Percentiles rank a stretch among this genome's conserved stretches.
Evolutionary conservation across 31 red algal species (phyloP).

Genomic region (Asparagopsis taxiformis): DNA sequence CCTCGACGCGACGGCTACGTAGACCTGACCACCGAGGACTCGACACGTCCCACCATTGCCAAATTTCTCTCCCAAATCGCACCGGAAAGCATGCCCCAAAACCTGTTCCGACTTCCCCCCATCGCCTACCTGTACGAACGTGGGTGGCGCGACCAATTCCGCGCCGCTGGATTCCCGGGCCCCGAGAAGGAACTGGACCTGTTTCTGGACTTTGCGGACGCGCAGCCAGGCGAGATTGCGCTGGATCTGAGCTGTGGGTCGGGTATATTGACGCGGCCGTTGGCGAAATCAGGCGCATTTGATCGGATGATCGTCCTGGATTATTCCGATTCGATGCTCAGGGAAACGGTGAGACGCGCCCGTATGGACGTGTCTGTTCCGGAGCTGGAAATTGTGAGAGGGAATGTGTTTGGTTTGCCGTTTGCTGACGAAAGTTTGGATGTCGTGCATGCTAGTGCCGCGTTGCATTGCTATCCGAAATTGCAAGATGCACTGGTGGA

Average conservation of each 20-base stretch:
- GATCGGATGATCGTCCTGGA: slow-evolving; percentile 70
- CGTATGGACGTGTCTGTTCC: slow-evolving; percentile 1
- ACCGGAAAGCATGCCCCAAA: slow-evolving; percentile 1
- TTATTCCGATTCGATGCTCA: slow-evolving; percentile 80
- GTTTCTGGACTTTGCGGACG: slow-evolving; percentile 45
- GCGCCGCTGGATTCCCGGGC: slow-evolving; percentile 73
- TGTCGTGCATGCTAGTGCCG: slow-evolving; percentile 81
- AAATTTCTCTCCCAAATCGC: background rate
- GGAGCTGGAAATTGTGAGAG: slow-evolving; percentile 66
- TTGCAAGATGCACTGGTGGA: slow-evolving; percentile 88
- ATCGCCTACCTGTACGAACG: slow-evolving; percentile 91
- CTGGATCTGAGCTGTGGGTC: slow-evolving; percentile 89
- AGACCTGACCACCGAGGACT: slow-evolving; percentile 58
- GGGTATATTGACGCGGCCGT: slow-evolving; percentile 71
- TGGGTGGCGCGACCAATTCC: slow-evolving; percentile 87
- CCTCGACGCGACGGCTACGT: slow-evolving; percentile 25
- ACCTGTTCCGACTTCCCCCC: slow-evolving; percentile 61
- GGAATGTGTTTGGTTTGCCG: slow-evolving; percentile 79
- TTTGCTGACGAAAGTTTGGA: slow-evolving; percentile 46
- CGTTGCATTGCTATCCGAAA: slow-evolving; percentile 89
- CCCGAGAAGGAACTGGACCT: slow-evolving; percentile 53
- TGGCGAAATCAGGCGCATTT: slow-evolving; percentile 38
- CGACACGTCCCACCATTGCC: slow-evolving; percentile 7
- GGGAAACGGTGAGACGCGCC: slow-evolving; percentile 46
- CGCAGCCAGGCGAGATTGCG: too few species aligned